Evolutionary conservation across 2,329 filamentous ascomycete genomes (phyloP), one percentile per base, ranked within the genome.

Genomic region (Trichoderma atroviride): DNA sequence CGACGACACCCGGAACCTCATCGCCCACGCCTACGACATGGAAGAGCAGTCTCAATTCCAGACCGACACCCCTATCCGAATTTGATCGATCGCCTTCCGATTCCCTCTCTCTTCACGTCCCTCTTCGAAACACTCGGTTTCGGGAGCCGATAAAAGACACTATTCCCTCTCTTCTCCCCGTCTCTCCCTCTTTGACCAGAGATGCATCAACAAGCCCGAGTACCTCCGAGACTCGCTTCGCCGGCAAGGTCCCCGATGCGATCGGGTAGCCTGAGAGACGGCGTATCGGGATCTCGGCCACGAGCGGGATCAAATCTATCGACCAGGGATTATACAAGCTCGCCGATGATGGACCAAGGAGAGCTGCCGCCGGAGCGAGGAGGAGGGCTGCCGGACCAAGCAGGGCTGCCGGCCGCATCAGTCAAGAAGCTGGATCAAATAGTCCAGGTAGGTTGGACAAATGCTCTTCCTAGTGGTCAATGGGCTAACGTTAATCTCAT

Each of bases 131-230:
- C 22, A 35, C 19, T 27, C 56, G 33, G 43, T 33, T 63, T 64
- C 35, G 50, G 63, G 67, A 67, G 64, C 64, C 55, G 64, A 67
- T 52, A 59, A 43, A 67, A 52, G 11, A 35, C 57, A 47, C 53
- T 33, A 43, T 43, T n/a, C 40, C 40, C n/a, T 27, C 13, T 37
- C 37, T 33, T 19, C 47, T 47, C 10, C 14, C 50, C 37, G 1
- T 16, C 53, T 22, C 52, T 6, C 16, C 27, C 5, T 37, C 29
- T 9, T 52, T 67, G 64, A 52, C 19, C 40, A 52, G 40, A 58
- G 63, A 97, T 97, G 94, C 94, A 97, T 87, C 94, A 97, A 82
- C 92, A 94, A 82, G 90, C 92, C 75, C 90, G 94, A 75, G 87
- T 89, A 72, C 87, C 91, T 73, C 91, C 92, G 73, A 87, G 89